A percentile compares a stretch with the other conserved stretches of the same genome.
Evolutionary conservation across 306 rosid species (phyloP).

Genomic region (Ammopiptanthus mongolicus): DNA sequence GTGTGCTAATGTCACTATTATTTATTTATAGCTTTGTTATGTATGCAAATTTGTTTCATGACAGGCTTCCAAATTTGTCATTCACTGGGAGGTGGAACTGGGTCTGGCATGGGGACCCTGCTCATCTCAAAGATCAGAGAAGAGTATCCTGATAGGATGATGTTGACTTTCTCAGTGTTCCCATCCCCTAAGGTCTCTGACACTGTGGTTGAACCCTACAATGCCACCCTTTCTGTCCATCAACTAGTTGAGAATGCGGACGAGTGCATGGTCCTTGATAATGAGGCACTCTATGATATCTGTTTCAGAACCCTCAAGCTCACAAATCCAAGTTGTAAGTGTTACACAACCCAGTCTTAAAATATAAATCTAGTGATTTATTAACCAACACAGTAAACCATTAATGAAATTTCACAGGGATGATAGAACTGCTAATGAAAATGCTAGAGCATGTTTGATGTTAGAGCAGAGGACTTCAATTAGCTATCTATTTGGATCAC

Average conservation of each 20-base stretch:
- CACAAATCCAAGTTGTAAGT: slow-evolving; percentile 88
- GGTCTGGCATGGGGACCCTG: slow-evolving; percentile 90
- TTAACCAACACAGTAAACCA: not conserved
- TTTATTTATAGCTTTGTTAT: not conserved
- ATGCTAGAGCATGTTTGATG: not conserved
- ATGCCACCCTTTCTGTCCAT: slow-evolving; percentile 85
- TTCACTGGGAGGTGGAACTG: slow-evolving; percentile 94
- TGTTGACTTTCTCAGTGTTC: slow-evolving; percentile 89
- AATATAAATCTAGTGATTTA: not conserved
- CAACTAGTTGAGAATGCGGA: slow-evolving; percentile 88
- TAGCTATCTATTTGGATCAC: not conserved
- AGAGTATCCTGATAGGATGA: slow-evolving; percentile 92
- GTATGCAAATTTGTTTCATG: not conserved
- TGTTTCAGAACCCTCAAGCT: slow-evolving; percentile 92
- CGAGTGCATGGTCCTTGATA: slow-evolving; percentile 72
- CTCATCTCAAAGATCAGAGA: slow-evolving; percentile 92
- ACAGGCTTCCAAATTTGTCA: slow-evolving; percentile 90
- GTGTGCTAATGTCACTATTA: not conserved
- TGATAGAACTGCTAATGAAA: not conserved
- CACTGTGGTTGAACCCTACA: slow-evolving; percentile 91
- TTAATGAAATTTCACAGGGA: not conserved
- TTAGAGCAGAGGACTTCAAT: not conserved
- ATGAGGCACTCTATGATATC: slow-evolving; percentile 87
- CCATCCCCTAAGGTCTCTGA: slow-evolving; percentile 75
- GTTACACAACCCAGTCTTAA: not conserved